These are phyloP conservation scores for Raffaelea albimanens DNA, from an alignment of 2,329 filamentous ascomycete species.

Conservation along the genomic window DNA sequence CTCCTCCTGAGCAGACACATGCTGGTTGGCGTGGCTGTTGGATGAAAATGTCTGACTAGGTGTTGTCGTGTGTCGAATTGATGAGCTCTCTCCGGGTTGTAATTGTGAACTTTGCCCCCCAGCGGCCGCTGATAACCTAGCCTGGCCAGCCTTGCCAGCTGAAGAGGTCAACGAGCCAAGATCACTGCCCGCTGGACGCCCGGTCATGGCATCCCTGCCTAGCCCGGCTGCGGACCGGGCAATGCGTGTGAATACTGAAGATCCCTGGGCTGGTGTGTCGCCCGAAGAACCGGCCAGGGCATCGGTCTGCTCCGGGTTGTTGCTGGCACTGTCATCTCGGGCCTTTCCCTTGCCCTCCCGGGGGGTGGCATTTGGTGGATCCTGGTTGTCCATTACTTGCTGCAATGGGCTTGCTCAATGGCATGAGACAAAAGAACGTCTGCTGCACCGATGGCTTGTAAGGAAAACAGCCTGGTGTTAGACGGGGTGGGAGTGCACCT, in stretches of 20 bases:
- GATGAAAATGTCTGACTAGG: background rate
- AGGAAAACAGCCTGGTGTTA: too few species aligned
- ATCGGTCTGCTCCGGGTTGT: constrained; percentile 1
- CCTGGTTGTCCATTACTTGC: background rate
- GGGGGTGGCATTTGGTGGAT: background rate
- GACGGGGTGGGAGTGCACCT: too few species aligned
- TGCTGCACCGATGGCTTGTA: too few species aligned
- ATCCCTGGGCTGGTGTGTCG: background rate
- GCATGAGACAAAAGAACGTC: too few species aligned
- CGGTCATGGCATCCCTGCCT: constrained; percentile 14
- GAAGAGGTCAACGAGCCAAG: constrained; percentile 9
- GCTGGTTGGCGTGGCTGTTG: constrained; percentile 16
- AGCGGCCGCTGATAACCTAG: constrained; percentile 8
- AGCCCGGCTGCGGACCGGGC: constrained; percentile 18
- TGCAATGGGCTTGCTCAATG: too few species aligned
- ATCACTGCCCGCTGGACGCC: constrained; percentile 11
- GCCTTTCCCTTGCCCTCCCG: constrained; percentile 1
- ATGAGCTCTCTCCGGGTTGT: background rate
- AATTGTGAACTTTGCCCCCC: too few species aligned
- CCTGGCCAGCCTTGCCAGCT: constrained; percentile 14
- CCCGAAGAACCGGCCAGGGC: background rate
- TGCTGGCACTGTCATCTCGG: background rate
- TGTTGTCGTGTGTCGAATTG: background rate
- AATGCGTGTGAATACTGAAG: constrained; percentile 16
- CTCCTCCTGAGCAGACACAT: constrained; percentile 21